phyloP scores from a whole-genome alignment of 1,139 yeast genomes.

The Yamadazyma oceani region DNA sequence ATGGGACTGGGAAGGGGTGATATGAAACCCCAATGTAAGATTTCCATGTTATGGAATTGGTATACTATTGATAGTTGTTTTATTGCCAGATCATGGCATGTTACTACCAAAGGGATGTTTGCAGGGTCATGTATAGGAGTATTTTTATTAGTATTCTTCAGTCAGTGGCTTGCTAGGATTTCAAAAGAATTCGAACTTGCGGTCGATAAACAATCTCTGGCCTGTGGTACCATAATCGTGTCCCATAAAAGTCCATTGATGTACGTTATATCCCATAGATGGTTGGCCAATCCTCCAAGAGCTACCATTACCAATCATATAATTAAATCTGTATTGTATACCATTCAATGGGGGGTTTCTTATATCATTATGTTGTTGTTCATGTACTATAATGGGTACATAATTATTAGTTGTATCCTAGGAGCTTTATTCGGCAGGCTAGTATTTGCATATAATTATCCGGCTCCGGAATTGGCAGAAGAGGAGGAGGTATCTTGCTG shows the following conservation, averaged over 20 bases:
- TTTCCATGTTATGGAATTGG: constrained; percentile 46
- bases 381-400: constrained; percentile 73
- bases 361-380: constrained; percentile 67
- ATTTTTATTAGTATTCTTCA: constrained; percentile 53
- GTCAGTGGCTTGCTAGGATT: constrained; percentile 58
- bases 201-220: neutral
- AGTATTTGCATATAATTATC: constrained; percentile 45
- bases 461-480: constrained; percentile 19
- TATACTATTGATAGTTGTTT: constrained; percentile 62
- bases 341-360: constrained; percentile 61
- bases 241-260: constrained; percentile 22
- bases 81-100: constrained; percentile 65
- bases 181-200: constrained; percentile 49
- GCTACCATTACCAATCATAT: constrained; percentile 51
- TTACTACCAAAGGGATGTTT: constrained; percentile 56
- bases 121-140: constrained; percentile 74
- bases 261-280: constrained; percentile 38
- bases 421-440: constrained; percentile 64
- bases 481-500: constrained; percentile 26
- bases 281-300: constrained; percentile 27
- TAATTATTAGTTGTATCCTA: constrained; percentile 59
- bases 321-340: constrained; percentile 47
- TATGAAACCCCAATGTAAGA: constrained; percentile 26
- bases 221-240: neutral
- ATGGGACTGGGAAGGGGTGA: constrained; percentile 11